A percentile compares a stretch with the other conserved stretches of the same genome.
Conservation (phyloP, 2,329 filamentous ascomycete species). For the Zelopaecilomyces penicillatus region DNA sequence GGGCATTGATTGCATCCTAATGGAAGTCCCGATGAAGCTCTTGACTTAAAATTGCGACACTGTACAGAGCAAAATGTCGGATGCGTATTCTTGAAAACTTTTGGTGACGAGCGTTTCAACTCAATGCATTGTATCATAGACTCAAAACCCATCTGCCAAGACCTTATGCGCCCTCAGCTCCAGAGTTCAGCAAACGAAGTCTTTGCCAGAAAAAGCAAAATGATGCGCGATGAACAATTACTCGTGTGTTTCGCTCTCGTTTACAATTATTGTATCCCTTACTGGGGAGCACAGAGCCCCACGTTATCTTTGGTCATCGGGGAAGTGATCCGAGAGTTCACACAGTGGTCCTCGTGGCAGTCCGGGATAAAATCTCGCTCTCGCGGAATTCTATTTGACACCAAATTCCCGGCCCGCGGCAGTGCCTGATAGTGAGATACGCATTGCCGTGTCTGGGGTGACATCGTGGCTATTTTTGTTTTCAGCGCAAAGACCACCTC, state of each 20-base stretch:
- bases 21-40: background rate
- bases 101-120: too few species aligned
- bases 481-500: background rate
- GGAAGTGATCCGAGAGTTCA: background rate
- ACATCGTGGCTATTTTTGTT: conserved; percentile 7
- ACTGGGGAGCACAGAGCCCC: background rate
- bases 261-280: background rate
- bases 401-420: conserved; percentile 7
- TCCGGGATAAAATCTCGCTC: conserved; percentile 4
- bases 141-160: background rate
- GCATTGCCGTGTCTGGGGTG: conserved; percentile 4
- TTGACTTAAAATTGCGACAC: background rate
- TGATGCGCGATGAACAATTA: conserved; percentile 5
- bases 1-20: too few species aligned
- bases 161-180: background rate
- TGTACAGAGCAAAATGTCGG: too few species aligned
- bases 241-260: background rate
- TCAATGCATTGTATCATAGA: background rate
- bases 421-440: conserved; percentile 2
- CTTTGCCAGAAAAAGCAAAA: conserved; percentile 9
- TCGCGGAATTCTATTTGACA: conserved; percentile 1
- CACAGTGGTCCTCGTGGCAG: conserved; percentile 10
- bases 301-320: conserved; percentile 6
- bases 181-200: background rate
- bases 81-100: too few species aligned